These are phyloP conservation scores for Fusarium heterosporum DNA, from an alignment of 2,329 filamentous ascomycete genomes.

Conservation along the genomic window DNA sequence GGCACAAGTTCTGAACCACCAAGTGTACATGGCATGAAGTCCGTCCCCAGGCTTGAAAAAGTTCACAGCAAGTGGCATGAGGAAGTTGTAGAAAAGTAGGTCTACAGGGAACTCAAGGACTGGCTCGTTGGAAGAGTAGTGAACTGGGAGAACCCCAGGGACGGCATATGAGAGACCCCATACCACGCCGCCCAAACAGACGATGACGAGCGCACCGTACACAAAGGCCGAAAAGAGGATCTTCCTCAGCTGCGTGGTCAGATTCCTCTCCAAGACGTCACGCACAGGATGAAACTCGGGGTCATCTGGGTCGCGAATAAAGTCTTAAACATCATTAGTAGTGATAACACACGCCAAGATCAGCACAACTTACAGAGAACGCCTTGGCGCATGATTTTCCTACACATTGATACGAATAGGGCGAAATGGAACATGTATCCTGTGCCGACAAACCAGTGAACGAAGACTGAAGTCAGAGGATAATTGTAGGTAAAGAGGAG, in stretches of 20 bases:
- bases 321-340: constrained; percentile 67
- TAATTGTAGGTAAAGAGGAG: constrained; percentile 81
- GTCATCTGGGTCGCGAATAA: constrained; percentile 97
- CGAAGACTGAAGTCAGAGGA: constrained; percentile 91
- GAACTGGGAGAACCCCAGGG: constrained; percentile 83
- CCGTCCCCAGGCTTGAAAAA: constrained; percentile 88
- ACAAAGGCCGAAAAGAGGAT: constrained; percentile 96
- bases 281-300: constrained; percentile 98
- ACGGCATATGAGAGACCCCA: constrained; percentile 83
- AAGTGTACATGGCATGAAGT: constrained; percentile 86
- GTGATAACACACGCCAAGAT: neutral
- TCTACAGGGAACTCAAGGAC: constrained; percentile 95
- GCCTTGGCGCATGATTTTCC: constrained; percentile 94
- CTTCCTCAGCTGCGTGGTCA: constrained; percentile 93
- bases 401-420: constrained; percentile 98
- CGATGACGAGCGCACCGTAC: constrained; percentile 90
- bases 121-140: constrained; percentile 92
- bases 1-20: constrained; percentile 95
- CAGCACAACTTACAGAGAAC: constrained; percentile 79
- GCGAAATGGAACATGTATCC: constrained; percentile 99
- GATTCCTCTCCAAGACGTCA: constrained; percentile 92
- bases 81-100: constrained; percentile 94
- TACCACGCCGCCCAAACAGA: constrained; percentile 94
- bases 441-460: constrained; percentile 98
- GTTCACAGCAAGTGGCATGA: constrained; percentile 88